phyloP scores from a whole-genome alignment of 768 basidiomycete genomes.

The Collybia sordida region DNA sequence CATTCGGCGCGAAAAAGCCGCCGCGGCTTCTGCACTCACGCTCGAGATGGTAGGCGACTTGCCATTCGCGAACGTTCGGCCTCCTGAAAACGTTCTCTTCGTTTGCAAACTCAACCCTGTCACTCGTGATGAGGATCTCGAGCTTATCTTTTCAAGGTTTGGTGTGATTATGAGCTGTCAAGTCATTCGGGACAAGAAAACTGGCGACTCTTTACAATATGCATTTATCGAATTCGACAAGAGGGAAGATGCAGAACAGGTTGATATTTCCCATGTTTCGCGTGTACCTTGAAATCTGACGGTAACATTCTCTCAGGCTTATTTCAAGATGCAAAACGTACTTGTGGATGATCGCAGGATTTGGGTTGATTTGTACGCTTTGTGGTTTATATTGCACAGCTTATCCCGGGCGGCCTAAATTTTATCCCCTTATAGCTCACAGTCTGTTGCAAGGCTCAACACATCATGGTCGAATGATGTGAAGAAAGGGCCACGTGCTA shows the following conservation, averaged over 20 bases:
- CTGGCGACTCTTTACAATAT: constrained; percentile 95
- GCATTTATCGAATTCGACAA: constrained; percentile 99
- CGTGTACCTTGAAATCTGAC: constrained; percentile 1
- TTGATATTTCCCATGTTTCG: constrained; percentile 27
- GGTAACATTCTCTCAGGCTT: constrained; percentile 55
- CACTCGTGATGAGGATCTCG: constrained; percentile 93
- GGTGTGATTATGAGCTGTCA: constrained; percentile 97
- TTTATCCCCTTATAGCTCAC: constrained; percentile 55
- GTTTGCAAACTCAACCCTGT: constrained; percentile 98
- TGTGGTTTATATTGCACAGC: constrained; percentile 2
- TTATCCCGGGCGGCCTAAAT: constrained; percentile 15
- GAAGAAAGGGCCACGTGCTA: constrained; percentile 42
- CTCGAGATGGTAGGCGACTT: constrained; percentile 99
- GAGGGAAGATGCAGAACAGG: constrained; percentile 91
- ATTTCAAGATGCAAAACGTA: constrained; percentile 99
- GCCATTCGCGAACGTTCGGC: constrained; percentile 96
- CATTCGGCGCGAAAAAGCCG: constrained; percentile 81
- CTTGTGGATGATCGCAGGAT: constrained; percentile 96
- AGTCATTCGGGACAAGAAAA: constrained; percentile 93
- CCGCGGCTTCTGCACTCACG: constrained; percentile 90
- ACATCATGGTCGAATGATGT: constrained; percentile 80
- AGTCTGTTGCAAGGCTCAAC: constrained; percentile 91
- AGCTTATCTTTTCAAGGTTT: constrained; percentile 95
- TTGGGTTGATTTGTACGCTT: constrained; percentile 94
- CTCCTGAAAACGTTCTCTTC: constrained; percentile 97